Base-by-base conservation (phyloP, 805 yeast genomes). In the Phaffomyces antillensis region DNA sequence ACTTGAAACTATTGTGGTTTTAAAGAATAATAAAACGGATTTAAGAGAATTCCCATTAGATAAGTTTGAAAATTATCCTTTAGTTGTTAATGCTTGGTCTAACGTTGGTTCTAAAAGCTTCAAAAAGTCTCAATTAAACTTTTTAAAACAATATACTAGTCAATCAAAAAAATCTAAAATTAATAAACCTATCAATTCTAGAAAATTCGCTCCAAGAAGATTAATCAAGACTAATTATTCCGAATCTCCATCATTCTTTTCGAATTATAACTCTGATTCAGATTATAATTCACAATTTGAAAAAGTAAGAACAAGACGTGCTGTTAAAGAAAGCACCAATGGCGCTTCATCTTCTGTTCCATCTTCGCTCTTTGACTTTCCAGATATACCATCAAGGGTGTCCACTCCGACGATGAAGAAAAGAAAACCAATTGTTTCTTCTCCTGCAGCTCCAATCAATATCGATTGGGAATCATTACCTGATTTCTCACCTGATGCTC, bases 401-500 rank as follows among this genome's bases (percentile, higher is more conserved):
- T 51, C 59, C 10, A 54, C 58, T 7, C 64, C 70, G 10, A 56
- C 59, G 13, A 56, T 56, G 24, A 68, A 68, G 53, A 71, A 71
- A 68, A 66, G 66, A 53, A 71, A 66, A 52, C 59, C 61, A 20
- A 65, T 64, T 45, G 66, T 73, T 25, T 64, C 75, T 1, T 62
- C 73, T 37, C 66, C 72, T 18, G 54, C 60, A 16, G 67, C 69
- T 36, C 75, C 76, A 40, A 68, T 75, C n/a, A 72, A 75, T 45
- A 65, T 72, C 49, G 79, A 77, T 45, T 86, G 86, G 73, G 84
- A 81, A 59, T 67, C 79, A 25, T 67, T 90, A 45, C 89, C 89
- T 33, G 96, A 89, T 63, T 88, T 73, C 64, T 79, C 87, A n/a
- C 97, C 97, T 4, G 71, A 84, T 17, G 53, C 77, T 13, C 56